A percentile compares a stretch with the other conserved stretches of the same genome.
Evolutionary conservation across 148 eudicot genomes (phyloP).

Genomic region (Gaultheria prostrata): DNA sequence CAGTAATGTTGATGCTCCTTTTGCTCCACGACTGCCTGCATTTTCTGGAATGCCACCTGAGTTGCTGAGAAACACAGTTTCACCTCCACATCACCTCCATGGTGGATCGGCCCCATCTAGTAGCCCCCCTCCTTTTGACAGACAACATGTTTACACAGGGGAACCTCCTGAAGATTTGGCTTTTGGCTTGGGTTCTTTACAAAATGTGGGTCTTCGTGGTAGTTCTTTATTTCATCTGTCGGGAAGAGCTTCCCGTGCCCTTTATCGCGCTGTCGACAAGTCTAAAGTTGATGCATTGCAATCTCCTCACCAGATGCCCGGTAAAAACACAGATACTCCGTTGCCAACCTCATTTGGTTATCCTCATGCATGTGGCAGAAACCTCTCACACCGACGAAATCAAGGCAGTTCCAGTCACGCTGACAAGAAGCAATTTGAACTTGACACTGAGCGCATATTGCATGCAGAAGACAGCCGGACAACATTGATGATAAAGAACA

Average conservation of each 20-base stretch:
- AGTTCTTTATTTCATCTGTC: constrained; percentile 42
- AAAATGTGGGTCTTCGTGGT: constrained; percentile 34
- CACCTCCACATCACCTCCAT: constrained; percentile 39
- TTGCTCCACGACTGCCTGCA: constrained; percentile 44
- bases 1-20: constrained; percentile 38
- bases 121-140: constrained; percentile 41
- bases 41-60: constrained; percentile 36
- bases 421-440: constrained; percentile 74
- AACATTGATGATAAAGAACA: constrained; percentile 74
- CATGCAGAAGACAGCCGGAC: constrained; percentile 63
- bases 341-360: constrained; percentile 46
- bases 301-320: constrained; percentile 44
- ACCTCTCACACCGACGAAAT: constrained; percentile 43
- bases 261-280: constrained; percentile 34
- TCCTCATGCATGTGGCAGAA: constrained; percentile 56
- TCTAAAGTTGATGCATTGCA: constrained; percentile 34
- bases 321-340: constrained; percentile 37
- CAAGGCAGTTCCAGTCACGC: constrained; percentile 43
- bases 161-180: constrained; percentile 40
- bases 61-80: constrained; percentile 35
- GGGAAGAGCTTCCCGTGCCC: constrained; percentile 41
- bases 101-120: constrained; percentile 50
- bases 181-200: constrained; percentile 37
- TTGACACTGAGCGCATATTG: constrained; percentile 64
- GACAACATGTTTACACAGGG: constrained; percentile 31